A percentile compares a stretch with the other conserved stretches of the same genome.
phyloP scores from a whole-genome alignment of 371 early-diverging fungal genomes.

The Phascolomyces articulosus region DNA sequence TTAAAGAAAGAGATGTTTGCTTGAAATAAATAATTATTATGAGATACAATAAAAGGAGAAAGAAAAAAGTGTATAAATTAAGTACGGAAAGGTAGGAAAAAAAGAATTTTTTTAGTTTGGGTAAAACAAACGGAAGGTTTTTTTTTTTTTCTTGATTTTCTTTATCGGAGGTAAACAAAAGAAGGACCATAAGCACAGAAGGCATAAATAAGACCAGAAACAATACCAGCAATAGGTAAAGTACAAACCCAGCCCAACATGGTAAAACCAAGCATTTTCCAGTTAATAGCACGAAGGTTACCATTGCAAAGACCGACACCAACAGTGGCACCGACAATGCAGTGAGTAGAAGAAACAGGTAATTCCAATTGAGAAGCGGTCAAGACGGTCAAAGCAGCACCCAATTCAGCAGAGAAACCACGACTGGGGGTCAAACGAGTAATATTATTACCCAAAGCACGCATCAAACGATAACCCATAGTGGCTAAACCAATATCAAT shows the following conservation, averaged over 20 bases:
- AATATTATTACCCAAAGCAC: slow-evolving; percentile 82
- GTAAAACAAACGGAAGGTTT: too few species aligned
- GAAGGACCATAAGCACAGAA: slow-evolving; percentile 63
- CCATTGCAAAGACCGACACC: slow-evolving; percentile 86
- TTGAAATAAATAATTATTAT: slow-evolving; percentile 1
- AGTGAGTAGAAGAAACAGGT: slow-evolving; percentile 90
- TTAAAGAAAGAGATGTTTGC: too few species aligned
- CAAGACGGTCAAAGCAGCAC: slow-evolving; percentile 82
- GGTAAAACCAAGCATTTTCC: slow-evolving; percentile 75
- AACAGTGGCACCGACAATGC: slow-evolving; percentile 84
- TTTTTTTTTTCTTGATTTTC: too few species aligned
- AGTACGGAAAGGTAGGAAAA: too few species aligned
- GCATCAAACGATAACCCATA: slow-evolving; percentile 76
- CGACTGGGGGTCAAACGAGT: slow-evolving; percentile 85
- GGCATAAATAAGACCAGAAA: slow-evolving; percentile 73
- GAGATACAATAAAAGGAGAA: neutral
- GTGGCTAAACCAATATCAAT: slow-evolving; percentile 82
- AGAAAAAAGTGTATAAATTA: neutral
- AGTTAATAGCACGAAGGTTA: slow-evolving; percentile 73
- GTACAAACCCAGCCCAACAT: slow-evolving; percentile 83
- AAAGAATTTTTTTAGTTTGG: too few species aligned
- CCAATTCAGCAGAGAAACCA: slow-evolving; percentile 85
- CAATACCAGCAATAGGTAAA: slow-evolving; percentile 72
- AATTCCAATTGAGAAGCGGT: slow-evolving; percentile 82
- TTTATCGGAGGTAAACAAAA: slow-evolving; percentile 16